Conservation (phyloP, 331 rosid genomes). For the Pyracantha coccinea region DNA sequence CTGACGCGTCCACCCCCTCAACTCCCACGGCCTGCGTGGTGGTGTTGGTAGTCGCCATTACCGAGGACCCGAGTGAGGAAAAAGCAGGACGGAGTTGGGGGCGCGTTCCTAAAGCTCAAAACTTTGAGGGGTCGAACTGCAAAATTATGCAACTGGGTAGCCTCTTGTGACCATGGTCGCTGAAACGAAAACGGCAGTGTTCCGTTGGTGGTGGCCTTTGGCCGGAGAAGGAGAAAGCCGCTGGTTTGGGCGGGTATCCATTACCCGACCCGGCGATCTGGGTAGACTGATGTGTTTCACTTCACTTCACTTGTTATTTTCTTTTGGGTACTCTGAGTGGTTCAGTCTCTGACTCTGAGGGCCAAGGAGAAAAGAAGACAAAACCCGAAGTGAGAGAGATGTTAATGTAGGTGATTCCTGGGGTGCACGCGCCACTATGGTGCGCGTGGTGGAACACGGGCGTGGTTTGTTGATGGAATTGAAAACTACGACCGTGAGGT, state of each 20-base stretch:
- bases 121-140: not conserved
- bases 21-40: constrained; percentile 32
- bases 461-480: not conserved
- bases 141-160: not conserved
- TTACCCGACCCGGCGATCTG: constrained; percentile 31
- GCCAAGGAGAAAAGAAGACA: constrained; percentile 7
- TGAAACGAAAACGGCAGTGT: constrained; percentile 1
- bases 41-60: constrained; percentile 67
- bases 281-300: not conserved
- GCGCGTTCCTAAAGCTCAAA: not conserved
- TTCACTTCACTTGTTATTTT: constrained; percentile 8
- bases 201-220: constrained; percentile 28
- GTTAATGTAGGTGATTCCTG: not conserved
- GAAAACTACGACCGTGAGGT: constrained; percentile 6
- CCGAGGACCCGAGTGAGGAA: not conserved
- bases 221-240: not conserved
- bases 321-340: not conserved
- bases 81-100: not conserved
- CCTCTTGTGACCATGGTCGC: not conserved
- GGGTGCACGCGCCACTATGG: not conserved
- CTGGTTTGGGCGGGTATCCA: constrained; percentile 25
- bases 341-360: not conserved
- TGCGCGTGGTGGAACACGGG: constrained; percentile 24
- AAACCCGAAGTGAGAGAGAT: not conserved
- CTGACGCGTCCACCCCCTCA: constrained; percentile 8